These are phyloP conservation scores for Candida palmyrensis DNA, from an alignment of 805 yeast species.

Conservation along the genomic window DNA sequence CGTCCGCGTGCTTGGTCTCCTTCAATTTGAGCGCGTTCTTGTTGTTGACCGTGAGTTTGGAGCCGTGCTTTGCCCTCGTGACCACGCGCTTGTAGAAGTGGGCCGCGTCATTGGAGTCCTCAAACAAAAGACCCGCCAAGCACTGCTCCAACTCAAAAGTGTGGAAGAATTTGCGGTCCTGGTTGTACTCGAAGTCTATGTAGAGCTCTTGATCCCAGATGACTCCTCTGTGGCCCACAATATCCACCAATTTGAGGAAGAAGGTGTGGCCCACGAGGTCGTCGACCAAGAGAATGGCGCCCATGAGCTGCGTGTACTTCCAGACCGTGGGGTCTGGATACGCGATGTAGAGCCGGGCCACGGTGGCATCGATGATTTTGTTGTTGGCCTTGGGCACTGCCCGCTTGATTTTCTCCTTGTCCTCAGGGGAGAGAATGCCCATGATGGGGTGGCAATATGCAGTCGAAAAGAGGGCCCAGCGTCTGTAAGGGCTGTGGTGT, in stretches of 20 bases:
- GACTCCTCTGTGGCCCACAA: conserved; percentile 77
- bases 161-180: conserved; percentile 93
- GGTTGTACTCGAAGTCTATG: conserved; percentile 82
- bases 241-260: conserved; percentile 84
- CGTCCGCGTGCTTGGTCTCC: conserved; percentile 16
- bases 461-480: not conserved
- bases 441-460: conserved; percentile 13
- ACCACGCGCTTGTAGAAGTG: conserved; percentile 78
- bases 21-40: conserved; percentile 67
- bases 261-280: conserved; percentile 93
- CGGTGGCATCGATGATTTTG: conserved; percentile 84
- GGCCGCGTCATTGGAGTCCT: conserved; percentile 82
- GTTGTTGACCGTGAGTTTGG: conserved; percentile 79
- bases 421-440: conserved; percentile 43
- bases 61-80: conserved; percentile 73
- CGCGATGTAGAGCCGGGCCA: conserved; percentile 85
- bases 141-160: conserved; percentile 92
- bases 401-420: conserved; percentile 86
- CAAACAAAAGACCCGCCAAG: conserved; percentile 79
- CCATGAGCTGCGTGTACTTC: conserved; percentile 84
- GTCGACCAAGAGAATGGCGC: conserved; percentile 84
- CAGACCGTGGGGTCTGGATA: conserved; percentile 78
- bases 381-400: conserved; percentile 84
- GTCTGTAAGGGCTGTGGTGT: too few species aligned
- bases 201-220: conserved; percentile 97